Evolutionary conservation across 1,284 basidiomycete genomes (phyloP), one percentile per base, ranked within the genome.

Genomic region (Gymnopus androsaceus): DNA sequence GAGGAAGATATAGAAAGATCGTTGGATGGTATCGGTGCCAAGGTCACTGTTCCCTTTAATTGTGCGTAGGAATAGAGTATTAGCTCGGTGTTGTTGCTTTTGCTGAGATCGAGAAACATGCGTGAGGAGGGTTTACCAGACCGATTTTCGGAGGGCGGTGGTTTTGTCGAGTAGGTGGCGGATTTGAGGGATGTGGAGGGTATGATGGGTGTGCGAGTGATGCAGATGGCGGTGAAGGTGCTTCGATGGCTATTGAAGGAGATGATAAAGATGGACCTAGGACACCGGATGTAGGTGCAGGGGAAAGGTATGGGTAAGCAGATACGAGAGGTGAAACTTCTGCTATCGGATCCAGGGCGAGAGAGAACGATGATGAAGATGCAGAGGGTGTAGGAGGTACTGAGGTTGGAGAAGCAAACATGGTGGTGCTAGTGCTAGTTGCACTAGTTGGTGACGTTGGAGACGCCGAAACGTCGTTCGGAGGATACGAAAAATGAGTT

Each of bases 31-130:
- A 67, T 59, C 2, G 75, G 69, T 3, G 66, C 62, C 37, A 87
- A 67, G 28, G 81, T 76, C 51, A 88, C 74, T 0, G 76, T 81
- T 2, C 92, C 93, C n/a, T 83, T 75, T 25, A 95, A 77, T 63
- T 94, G 92, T 0, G 88, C 90, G 66, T 94, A 95, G 0, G 92
- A 86, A 71, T 94, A 95, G 1, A 95, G 77, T n/a, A 95, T 81
- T 11, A 90, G 74, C 61, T 93, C 88, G 7, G 80, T 27, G 34
- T 23, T 47, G 31, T 30, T n/a, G n/a, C n/a, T 41, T 56, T 36
- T 45, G 28, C 21, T 61, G n/a, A 45, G 42, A 46, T 45, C 12
- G 41, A 53, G 41, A 28, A 45, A 45, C 41, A 53, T 45, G 31
- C 23, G 46, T n/a, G 51, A 37, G 11, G 40, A 33, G 4, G 51